These are phyloP conservation scores for Fusarium bulbicola DNA, from an alignment of 2,329 filamentous ascomycete species.

Conservation along the genomic window DNA sequence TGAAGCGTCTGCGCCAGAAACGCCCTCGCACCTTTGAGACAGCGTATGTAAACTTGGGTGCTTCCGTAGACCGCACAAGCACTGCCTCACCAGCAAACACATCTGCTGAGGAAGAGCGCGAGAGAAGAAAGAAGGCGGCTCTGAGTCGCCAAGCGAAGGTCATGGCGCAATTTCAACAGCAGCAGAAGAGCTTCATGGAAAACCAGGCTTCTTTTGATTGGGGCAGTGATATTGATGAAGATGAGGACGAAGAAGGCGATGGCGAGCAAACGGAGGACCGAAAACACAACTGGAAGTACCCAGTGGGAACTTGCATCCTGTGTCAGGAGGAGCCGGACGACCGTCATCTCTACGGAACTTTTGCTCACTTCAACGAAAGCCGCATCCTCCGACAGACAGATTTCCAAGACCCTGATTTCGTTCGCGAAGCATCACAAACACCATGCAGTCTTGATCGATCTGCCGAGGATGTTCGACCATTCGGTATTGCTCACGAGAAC, in stretches of 20 bases:
- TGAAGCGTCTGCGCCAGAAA: slow-evolving; percentile 87
- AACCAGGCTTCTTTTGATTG: slow-evolving; percentile 89
- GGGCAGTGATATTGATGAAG: slow-evolving; percentile 80
- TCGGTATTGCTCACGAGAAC: slow-evolving; percentile 91
- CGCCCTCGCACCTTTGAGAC: slow-evolving; percentile 76
- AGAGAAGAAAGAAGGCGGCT: slow-evolving; percentile 90
- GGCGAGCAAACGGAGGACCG: slow-evolving; percentile 67
- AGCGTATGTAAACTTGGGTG: slow-evolving; percentile 69
- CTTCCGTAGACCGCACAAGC: slow-evolving; percentile 81
- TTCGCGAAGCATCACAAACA: slow-evolving; percentile 82
- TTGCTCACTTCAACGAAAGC: slow-evolving; percentile 88
- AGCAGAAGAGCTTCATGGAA: slow-evolving; percentile 93
- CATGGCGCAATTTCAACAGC: slow-evolving; percentile 98
- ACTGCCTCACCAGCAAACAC: slow-evolving; percentile 81
- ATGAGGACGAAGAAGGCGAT: slow-evolving; percentile 77
- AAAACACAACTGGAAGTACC: slow-evolving; percentile 82
- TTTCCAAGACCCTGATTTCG: slow-evolving; percentile 80
- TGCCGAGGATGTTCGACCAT: slow-evolving; percentile 84
- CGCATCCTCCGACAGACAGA: slow-evolving; percentile 88
- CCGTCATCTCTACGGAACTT: slow-evolving; percentile 87
- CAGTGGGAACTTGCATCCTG: slow-evolving; percentile 90
- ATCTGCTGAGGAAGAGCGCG: slow-evolving; percentile 75
- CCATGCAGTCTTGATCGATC: slow-evolving; percentile 86
- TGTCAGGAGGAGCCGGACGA: slow-evolving; percentile 98
- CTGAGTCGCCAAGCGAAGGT: slow-evolving; percentile 89